Conservation (phyloP, 1,284 basidiomycete genomes). For the Sphaerobolus stellatus region DNA sequence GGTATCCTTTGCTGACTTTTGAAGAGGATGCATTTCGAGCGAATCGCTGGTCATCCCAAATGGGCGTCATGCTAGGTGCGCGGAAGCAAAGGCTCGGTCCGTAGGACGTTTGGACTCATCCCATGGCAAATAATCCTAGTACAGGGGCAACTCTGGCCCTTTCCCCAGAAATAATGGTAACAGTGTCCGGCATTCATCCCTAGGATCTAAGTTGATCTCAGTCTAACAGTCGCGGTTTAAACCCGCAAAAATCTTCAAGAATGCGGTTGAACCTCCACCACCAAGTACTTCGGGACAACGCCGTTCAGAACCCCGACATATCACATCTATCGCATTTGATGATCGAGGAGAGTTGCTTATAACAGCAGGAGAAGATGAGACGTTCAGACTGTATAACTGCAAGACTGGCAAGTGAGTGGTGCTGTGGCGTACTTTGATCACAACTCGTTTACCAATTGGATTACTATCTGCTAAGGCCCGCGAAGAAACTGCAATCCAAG, state of each 20-base stretch:
- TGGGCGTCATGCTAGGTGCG: no score
- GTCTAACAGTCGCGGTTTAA: slow-evolving; percentile 65
- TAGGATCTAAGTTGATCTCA: neutral
- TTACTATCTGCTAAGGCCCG: slow-evolving; percentile 49
- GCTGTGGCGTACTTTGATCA: slow-evolving; percentile 24
- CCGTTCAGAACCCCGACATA: slow-evolving; percentile 56
- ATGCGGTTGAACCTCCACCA: slow-evolving; percentile 62
- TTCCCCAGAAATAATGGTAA: slow-evolving; percentile 17
- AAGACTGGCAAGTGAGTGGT: slow-evolving; percentile 87
- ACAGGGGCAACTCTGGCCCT: slow-evolving; percentile 14
- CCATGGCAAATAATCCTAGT: slow-evolving; percentile 9
- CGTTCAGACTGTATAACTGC: slow-evolving; percentile 86
- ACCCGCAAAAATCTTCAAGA: slow-evolving; percentile 87
- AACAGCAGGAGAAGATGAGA: slow-evolving; percentile 92
- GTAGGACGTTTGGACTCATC: no score
- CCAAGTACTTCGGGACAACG: slow-evolving; percentile 44
- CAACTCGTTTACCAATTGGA: slow-evolving; percentile 25
- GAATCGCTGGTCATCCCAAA: no score
- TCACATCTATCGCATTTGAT: slow-evolving; percentile 90
- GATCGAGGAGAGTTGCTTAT: slow-evolving; percentile 85
- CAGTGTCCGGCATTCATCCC: neutral
- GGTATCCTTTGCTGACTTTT: no score
- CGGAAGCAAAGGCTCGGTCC: no score
- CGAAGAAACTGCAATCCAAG: slow-evolving; percentile 84
- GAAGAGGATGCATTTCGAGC: no score